These are phyloP conservation scores for Eruca vesicaria DNA, from an alignment of 441 rosid genomes.

Conservation along the genomic window DNA sequence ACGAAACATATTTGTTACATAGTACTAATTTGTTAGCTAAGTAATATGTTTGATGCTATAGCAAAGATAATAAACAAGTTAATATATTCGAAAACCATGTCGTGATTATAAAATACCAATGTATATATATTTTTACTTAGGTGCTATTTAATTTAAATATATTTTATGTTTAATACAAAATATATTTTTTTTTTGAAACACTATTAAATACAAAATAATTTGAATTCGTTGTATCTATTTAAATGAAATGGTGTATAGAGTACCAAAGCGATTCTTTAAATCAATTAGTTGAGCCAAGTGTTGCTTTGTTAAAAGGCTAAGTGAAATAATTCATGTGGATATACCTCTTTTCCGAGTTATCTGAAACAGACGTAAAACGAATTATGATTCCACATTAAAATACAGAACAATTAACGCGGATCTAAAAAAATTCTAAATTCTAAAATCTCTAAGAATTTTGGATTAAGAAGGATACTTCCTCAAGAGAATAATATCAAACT, in stretches of 20 bases:
- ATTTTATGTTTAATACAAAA: not conserved
- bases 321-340: constrained; percentile 17
- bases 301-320: constrained; percentile 16
- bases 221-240: not conserved
- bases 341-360: constrained; percentile 20
- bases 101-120: not conserved
- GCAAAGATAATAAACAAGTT: not conserved
- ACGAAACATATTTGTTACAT: constrained; percentile 1
- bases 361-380: constrained; percentile 24
- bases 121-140: not conserved
- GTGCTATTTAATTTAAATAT: not conserved
- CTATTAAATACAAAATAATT: not conserved
- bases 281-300: constrained; percentile 20
- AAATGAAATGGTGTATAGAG: not conserved
- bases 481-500: constrained; percentile 1
- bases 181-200: not conserved
- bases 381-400: constrained; percentile 24
- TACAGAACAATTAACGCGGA: not conserved
- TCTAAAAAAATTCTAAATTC: not conserved
- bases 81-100: not conserved
- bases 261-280: not conserved
- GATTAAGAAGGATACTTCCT: constrained; percentile 9
- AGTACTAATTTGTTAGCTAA: not conserved
- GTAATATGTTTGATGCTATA: not conserved
- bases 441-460: not conserved